A percentile compares a stretch with the other conserved stretches of the same genome.
Evolutionary conservation across 164 flowering plant genomes (phyloP).

Genomic region (Stephania yunnanensis): DNA sequence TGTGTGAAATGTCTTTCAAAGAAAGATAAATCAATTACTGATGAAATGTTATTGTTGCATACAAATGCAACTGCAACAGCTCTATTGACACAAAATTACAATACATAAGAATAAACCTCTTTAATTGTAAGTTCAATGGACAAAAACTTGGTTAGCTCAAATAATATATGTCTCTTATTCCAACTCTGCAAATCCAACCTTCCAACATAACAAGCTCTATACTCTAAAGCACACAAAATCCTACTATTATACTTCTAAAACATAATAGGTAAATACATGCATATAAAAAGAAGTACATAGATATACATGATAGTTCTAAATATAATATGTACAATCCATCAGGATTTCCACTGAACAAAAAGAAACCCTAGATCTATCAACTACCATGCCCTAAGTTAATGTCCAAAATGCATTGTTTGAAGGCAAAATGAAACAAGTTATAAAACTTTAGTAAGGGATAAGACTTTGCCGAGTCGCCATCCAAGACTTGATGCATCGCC

Average conservation of each 20-base stretch:
- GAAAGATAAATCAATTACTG: no score
- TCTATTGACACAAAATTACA: no score
- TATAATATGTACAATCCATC: background rate
- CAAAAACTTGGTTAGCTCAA: no score
- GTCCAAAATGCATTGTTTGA: background rate
- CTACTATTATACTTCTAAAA: background rate
- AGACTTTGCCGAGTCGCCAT: slow-evolving; percentile 1
- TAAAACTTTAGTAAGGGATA: background rate
- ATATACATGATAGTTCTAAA: background rate
- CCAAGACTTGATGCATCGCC: slow-evolving; percentile 16
- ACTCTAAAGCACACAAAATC: background rate
- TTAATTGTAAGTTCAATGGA: no score
- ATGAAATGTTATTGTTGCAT: no score
- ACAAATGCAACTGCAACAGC: no score
- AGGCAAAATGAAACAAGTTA: background rate
- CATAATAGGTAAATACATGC: background rate
- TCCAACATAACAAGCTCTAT: background rate
- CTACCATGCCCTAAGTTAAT: background rate
- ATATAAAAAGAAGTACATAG: background rate
- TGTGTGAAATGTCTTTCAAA: no score
- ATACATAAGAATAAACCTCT: no score
- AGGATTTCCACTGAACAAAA: background rate
- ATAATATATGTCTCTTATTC: background rate
- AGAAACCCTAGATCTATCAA: background rate
- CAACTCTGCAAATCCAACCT: background rate